Base-by-base conservation (phyloP, 2,329 filamentous ascomycete species). In the Xylariaceae sp. region DNA sequence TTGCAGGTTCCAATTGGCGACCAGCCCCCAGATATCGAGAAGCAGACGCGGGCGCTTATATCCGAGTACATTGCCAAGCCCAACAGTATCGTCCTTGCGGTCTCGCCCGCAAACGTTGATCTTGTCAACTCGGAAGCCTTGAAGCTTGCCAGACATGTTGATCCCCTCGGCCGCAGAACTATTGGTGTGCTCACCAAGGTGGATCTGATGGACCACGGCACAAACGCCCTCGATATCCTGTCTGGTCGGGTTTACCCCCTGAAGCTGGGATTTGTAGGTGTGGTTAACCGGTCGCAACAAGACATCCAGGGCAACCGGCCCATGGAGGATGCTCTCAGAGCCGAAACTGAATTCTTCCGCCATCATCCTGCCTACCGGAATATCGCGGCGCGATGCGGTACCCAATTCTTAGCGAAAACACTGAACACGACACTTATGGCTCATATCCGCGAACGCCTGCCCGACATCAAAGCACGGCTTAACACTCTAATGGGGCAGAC, bases 401-500 rank as follows among this genome's bases (percentile, higher is more conserved):
- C 94, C 1, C 91, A 95, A 60, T 97, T 89, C 71, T 79, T 99
- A 58, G 94, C 94, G 55, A 97, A 94, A 78, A 96, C 90, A 11
- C 82, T 99, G 62, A 99, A 97, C 75, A 88, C 88, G 49, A 99
- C 94, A 10, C 82, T 99, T 65, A 97, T 99, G 94, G 78, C 86
- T 18, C 94, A 99, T 72, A 99, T 99, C 71, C 89, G 94, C 61
- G 94, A 99, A 73, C 86, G 94, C 51, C 79, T 99, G 68, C 94
- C 94, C 35, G 94, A 99, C 74, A 99, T 99, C 79, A 99, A 99
- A 77, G 94, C 94, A 53, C 88, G 94, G 57, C 82, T 99, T 62
- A 99, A 99, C 75, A 99, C 94, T 0, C 79, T 99, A 55, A 99
- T 99, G 94, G 94, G 94, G n/a, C 94, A 99, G 76, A 97, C 94